These are phyloP conservation scores for Claviceps pazoutovae DNA, from an alignment of 2,329 filamentous ascomycete genomes.

Conservation along the genomic window DNA sequence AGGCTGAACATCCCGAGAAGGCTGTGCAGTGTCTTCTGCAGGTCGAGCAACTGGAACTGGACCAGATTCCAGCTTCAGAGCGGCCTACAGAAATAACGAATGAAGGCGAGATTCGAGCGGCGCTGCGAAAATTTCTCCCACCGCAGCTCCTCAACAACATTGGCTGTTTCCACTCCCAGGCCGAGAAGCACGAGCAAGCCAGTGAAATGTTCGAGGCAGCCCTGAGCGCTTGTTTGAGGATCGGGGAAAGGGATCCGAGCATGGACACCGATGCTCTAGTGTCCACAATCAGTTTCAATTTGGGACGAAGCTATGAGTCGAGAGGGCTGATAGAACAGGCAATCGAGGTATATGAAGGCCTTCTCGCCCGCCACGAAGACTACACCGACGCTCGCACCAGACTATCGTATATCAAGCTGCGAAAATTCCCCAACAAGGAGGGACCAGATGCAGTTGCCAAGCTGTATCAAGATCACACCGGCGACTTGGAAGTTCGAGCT, in stretches of 20 bases:
- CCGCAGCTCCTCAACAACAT: conserved; percentile 95
- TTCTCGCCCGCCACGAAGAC: conserved; percentile 73
- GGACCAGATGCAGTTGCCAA: conserved; percentile 76
- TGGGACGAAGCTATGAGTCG: conserved; percentile 85
- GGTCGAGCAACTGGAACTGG: conserved; percentile 79
- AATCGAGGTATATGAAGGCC: conserved; percentile 72
- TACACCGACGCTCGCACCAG: conserved; percentile 87
- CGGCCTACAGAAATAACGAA: conserved; percentile 42
- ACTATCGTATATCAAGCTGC: conserved; percentile 78
- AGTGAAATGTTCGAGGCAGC: conserved; percentile 88
- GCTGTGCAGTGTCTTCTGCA: conserved; percentile 83
- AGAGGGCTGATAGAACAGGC: conserved; percentile 71
- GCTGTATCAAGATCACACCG: conserved; percentile 69
- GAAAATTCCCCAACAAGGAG: conserved; percentile 67
- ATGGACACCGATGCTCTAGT: conserved; percentile 83
- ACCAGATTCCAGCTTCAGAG: conserved; percentile 60
- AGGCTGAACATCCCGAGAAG: conserved; percentile 73
- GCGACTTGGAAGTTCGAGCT: conserved; percentile 81
- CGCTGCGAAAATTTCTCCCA: conserved; percentile 64
- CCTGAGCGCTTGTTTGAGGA: conserved; percentile 71
- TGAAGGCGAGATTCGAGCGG: conserved; percentile 42
- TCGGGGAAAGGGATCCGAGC: conserved; percentile 58
- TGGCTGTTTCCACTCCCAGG: conserved; percentile 85
- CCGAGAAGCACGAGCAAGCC: conserved; percentile 66
- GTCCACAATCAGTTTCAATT: conserved; percentile 93